phyloP scores from a whole-genome alignment of 805 yeast genomes.

The Metschnikowia santaceciliae region DNA sequence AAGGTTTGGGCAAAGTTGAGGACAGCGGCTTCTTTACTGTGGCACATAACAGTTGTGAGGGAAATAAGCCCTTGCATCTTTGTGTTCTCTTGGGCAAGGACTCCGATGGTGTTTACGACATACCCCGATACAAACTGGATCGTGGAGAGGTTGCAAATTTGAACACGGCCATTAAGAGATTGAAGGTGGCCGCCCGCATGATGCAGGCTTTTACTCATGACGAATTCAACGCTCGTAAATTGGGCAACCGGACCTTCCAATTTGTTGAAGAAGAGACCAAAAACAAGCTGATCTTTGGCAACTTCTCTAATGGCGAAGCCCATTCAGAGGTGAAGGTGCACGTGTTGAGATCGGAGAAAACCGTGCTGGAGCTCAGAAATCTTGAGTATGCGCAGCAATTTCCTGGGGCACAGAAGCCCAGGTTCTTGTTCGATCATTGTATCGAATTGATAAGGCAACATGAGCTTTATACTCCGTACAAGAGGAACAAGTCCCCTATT shows the following conservation, averaged over 20 bases:
- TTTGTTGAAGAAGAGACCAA: constrained; percentile 54
- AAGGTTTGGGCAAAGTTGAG: constrained; percentile 12
- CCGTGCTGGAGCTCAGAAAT: constrained; percentile 61
- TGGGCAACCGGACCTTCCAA: constrained; percentile 74
- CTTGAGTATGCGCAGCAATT: constrained; percentile 88
- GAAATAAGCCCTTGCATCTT: constrained; percentile 76
- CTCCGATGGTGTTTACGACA: constrained; percentile 66
- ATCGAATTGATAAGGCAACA: constrained; percentile 54
- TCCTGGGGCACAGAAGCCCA: constrained; percentile 62
- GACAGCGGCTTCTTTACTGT: constrained; percentile 26
- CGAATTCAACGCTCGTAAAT: constrained; percentile 75
- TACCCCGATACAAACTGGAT: constrained; percentile 47
- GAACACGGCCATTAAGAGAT: constrained; percentile 65
- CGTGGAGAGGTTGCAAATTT: constrained; percentile 61
- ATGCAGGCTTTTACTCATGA: constrained; percentile 92
- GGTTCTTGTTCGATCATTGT: constrained; percentile 77
- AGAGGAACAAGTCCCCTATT: constrained; percentile 39
- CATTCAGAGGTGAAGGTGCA: constrained; percentile 73
- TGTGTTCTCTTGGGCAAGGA: constrained; percentile 76
- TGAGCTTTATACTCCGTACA: constrained; percentile 42
- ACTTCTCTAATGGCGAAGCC: constrained; percentile 46
- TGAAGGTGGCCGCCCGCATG: constrained; percentile 78
- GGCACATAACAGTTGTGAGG: constrained; percentile 44
- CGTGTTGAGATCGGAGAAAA: constrained; percentile 57
- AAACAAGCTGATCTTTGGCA: constrained; percentile 32